Evolutionary conservation across 2,329 filamentous ascomycete species (phyloP).

Genomic region (Fusarium sp.): DNA sequence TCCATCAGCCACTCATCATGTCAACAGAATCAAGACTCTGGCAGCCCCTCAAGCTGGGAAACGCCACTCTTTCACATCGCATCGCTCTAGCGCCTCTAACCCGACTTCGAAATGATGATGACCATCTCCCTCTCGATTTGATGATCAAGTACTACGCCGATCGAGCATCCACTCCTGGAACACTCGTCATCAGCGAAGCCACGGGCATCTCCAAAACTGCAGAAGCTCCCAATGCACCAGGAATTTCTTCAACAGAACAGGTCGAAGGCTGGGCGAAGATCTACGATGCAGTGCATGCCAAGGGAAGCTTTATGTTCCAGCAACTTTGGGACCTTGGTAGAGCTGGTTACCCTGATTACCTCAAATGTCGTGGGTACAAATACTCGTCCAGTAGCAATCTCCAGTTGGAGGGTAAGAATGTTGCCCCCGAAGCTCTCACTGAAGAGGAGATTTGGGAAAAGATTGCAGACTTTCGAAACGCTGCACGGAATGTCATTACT

Average conservation of each 20-base stretch:
- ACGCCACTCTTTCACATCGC: conserved; percentile 52
- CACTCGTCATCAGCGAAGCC: conserved; percentile 59
- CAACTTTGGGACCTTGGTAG: conserved; percentile 75
- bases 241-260: conserved; percentile 68
- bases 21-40: conserved; percentile 32
- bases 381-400: conserved; percentile 42
- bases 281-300: conserved; percentile 71
- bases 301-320: conserved; percentile 69
- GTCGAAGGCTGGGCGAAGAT: conserved; percentile 69
- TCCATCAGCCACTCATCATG: not conserved
- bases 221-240: conserved; percentile 58
- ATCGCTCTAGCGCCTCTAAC: conserved; percentile 68
- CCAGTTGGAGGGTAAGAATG: conserved; percentile 39
- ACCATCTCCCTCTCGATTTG: conserved; percentile 42
- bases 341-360: conserved; percentile 42
- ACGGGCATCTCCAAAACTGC: conserved; percentile 53
- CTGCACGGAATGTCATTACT: conserved; percentile 66
- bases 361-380: conserved; percentile 42
- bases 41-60: conserved; percentile 55
- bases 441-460: conserved; percentile 72
- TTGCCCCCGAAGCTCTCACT: conserved; percentile 56
- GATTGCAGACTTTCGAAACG: conserved; percentile 69
- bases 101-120: conserved; percentile 59
- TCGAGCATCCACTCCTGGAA: conserved; percentile 56
- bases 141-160: conserved; percentile 59